These are phyloP conservation scores for Hericium rajendrae DNA, from an alignment of 768 basidiomycete species.

Conservation along the genomic window DNA sequence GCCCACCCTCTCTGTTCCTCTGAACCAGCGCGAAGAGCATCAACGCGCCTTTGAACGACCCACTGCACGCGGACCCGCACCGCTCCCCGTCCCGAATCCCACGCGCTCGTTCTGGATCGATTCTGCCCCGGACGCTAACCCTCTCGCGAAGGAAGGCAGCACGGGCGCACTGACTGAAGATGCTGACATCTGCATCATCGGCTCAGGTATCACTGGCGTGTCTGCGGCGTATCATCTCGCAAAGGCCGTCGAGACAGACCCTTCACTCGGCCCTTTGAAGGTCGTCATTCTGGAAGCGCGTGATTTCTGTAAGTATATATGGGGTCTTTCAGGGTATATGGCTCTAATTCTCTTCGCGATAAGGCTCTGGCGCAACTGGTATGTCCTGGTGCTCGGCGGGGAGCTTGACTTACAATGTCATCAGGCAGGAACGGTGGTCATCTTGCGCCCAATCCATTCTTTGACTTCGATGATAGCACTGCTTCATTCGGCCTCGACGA, in stretches of 20 bases:
- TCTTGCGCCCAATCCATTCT: conserved; percentile 43
- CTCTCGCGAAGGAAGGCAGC: conserved; percentile 60
- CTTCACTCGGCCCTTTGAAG: conserved; percentile 23
- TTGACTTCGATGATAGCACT: conserved; percentile 32
- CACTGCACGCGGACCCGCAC: conserved; percentile 3
- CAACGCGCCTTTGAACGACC: not conserved
- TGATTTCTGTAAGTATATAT: conserved; percentile 58
- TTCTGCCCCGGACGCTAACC: conserved; percentile 46
- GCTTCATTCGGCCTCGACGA: conserved; percentile 40
- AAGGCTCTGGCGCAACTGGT: conserved; percentile 76
- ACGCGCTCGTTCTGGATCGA: conserved; percentile 71
- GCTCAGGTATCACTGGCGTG: conserved; percentile 72
- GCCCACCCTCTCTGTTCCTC: not conserved
- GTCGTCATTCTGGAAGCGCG: conserved; percentile 74
- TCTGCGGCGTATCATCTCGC: conserved; percentile 67
- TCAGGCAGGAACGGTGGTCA: conserved; percentile 76
- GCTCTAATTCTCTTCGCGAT: not conserved
- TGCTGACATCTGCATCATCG: conserved; percentile 71
- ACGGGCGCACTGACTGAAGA: conserved; percentile 43
- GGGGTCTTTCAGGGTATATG: not conserved
- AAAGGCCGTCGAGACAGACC: conserved; percentile 14
- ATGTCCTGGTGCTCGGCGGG: not conserved
- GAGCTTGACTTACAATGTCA: not conserved
- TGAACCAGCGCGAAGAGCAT: not conserved
- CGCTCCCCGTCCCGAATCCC: conserved; percentile 49